Evolutionary conservation across 2,329 filamentous ascomycete genomes (phyloP).

Genomic region (Myriosclerotinia scirpicola): DNA sequence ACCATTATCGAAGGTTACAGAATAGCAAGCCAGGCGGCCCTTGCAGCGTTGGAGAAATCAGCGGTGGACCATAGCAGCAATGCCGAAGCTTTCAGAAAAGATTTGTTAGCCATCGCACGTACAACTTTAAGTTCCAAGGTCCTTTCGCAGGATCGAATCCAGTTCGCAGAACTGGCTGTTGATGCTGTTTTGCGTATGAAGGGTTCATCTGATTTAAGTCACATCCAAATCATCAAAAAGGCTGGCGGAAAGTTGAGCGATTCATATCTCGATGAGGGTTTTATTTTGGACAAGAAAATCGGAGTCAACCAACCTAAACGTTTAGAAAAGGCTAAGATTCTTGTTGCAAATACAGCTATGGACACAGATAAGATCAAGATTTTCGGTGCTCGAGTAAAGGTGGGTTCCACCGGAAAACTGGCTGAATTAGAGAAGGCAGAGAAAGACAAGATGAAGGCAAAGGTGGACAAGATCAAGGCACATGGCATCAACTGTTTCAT

Average conservation of each 20-base stretch:
- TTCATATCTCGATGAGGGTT: constrained; percentile 96
- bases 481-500: constrained; percentile 99
- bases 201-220: constrained; percentile 88
- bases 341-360: constrained; percentile 98
- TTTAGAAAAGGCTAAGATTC: constrained; percentile 95
- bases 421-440: constrained; percentile 98
- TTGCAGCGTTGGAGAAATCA: constrained; percentile 77
- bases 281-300: constrained; percentile 99
- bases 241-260: constrained; percentile 95
- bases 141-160: constrained; percentile 85
- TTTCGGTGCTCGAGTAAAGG: constrained; percentile 95
- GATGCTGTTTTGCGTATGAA: constrained; percentile 90
- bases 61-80: constrained; percentile 90
- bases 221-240: constrained; percentile 99
- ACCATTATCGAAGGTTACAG: constrained; percentile 99
- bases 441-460: constrained; percentile 98
- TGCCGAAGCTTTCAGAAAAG: constrained; percentile 80
- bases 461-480: constrained; percentile 98
- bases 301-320: constrained; percentile 98
- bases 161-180: constrained; percentile 86
- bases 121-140: constrained; percentile 98
- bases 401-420: constrained; percentile 91
- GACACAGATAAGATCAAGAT: constrained; percentile 99
- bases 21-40: constrained; percentile 89
- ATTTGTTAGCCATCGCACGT: constrained; percentile 84